Base-by-base conservation (phyloP, 2,329 filamentous ascomycete species). In the Alternaria sp. region DNA sequence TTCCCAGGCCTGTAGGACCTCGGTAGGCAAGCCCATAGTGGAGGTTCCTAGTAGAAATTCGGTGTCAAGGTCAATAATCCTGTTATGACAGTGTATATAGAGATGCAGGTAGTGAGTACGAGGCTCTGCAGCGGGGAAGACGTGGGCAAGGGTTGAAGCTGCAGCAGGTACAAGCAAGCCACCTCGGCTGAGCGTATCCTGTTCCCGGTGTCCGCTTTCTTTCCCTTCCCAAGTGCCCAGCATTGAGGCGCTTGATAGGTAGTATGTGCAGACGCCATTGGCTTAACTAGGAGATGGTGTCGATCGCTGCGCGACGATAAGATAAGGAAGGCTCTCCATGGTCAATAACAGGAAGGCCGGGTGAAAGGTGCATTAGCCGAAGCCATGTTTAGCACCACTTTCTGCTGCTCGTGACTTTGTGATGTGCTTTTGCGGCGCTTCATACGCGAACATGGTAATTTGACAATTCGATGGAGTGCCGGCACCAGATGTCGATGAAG, bases 1-100 rank as follows among this genome's bases (percentile, higher is more conserved):
- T 57, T 85, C 83, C 84, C 84, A 86, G 20, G 82, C 84, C 44
- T 80, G 71, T 47, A 76, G 55, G 4, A 77, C 74, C 46, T 75
- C 71, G 57, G 61, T 67, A 33, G 73, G 71, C 41, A 76, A 70
- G 6, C 58, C 69, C 71, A 76, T 76, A 12, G 12, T 64, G 21
- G 18, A 9, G 12, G 30, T 28, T 41, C 12, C 12, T 18, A 23
- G 18, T 18, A 21, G n/a, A 43, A 15, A 10, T 37, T 51, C 14
- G 2, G 20, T 47, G 4, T 23, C 28, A 20, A 26, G 26, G 14
- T 26, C 15, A 23, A 51, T 20, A 18, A 21, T 28, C 18, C 7
- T 15, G 45, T 10, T 49, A 21, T 15, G 8, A 20, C 11, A 6
- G 28, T 51, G 21, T 7, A n/a, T n/a, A 18, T 26, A 21, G 26